phyloP scores from a whole-genome alignment of 202 grass and related monocot species.

The Alloteropsis angusta region DNA sequence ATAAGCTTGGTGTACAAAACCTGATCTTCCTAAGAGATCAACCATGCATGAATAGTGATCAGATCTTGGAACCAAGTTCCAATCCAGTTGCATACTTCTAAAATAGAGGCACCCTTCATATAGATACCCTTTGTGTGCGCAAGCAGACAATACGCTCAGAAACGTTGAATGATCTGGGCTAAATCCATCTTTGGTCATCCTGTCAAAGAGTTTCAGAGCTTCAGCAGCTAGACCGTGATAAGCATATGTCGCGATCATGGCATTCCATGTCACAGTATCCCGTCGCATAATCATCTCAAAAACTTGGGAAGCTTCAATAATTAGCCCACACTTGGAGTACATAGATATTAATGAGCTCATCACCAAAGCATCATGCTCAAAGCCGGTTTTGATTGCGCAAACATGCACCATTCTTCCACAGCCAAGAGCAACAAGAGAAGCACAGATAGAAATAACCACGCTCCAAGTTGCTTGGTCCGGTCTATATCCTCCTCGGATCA shows the following conservation, averaged over 20 bases:
- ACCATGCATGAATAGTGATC: slow-evolving; percentile 84
- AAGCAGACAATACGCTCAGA: slow-evolving; percentile 57
- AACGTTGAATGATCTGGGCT: slow-evolving; percentile 59
- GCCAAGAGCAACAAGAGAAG: slow-evolving; percentile 49
- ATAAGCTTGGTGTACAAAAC: slow-evolving; percentile 52
- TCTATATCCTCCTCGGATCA: slow-evolving; percentile 51
- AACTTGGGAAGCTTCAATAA: slow-evolving; percentile 45
- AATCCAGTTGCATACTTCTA: slow-evolving; percentile 53
- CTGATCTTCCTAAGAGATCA: slow-evolving; percentile 64
- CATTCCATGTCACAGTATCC: slow-evolving; percentile 73
- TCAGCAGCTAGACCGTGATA: slow-evolving; percentile 59
- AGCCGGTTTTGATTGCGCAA: slow-evolving; percentile 42
- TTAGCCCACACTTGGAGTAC: slow-evolving; percentile 72
- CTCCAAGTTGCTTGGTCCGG: slow-evolving; percentile 56
- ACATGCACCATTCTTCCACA: slow-evolving; percentile 65
- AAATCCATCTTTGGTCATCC: slow-evolving; percentile 48
- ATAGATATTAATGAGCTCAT: slow-evolving; percentile 74
- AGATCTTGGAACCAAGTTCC: slow-evolving; percentile 53
- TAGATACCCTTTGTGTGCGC: slow-evolving; percentile 64
- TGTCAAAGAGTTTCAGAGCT: slow-evolving; percentile 47
- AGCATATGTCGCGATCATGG: slow-evolving; percentile 66
- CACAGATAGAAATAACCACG: slow-evolving; percentile 54
- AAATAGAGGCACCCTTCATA: slow-evolving; percentile 61
- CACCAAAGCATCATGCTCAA: slow-evolving; percentile 61
- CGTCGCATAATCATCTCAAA: slow-evolving; percentile 40